Conservation (phyloP, 2,329 filamentous ascomycete genomes). For the Zymoseptoria tritici region DNA sequence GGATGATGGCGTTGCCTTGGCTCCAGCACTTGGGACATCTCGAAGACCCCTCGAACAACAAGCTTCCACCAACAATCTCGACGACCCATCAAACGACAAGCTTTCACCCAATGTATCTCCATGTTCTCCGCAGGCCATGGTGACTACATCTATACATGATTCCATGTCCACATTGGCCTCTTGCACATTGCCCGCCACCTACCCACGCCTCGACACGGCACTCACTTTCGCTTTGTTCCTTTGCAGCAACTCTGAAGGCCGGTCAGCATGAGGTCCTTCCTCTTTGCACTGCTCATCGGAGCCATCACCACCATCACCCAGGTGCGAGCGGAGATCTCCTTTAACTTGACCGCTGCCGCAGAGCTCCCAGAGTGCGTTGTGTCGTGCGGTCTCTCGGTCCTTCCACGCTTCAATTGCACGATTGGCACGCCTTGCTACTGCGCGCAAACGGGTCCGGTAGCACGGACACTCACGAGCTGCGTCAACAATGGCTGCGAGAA, state of each 20-base stretch:
- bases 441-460: not conserved
- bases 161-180: too few relatives aligned
- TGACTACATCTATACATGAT: too few relatives aligned
- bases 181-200: too few relatives aligned
- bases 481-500: not conserved
- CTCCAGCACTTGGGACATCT: too few relatives aligned
- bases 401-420: not conserved
- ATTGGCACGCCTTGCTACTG: not conserved
- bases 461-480: not conserved
- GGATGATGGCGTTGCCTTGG: too few relatives aligned
- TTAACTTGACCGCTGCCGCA: not conserved
- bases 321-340: not conserved
- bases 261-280: not conserved
- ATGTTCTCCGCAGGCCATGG: too few relatives aligned
- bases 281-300: not conserved
- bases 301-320: not conserved
- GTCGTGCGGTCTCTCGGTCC: not conserved
- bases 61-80: too few relatives aligned
- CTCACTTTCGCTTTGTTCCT: not conserved
- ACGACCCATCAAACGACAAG: too few relatives aligned
- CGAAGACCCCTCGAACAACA: too few relatives aligned
- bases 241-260: not conserved
- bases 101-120: too few relatives aligned
- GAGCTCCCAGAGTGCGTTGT: not conserved
- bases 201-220: not conserved